Evolutionary conservation across 495 filamentous ascomycete species (phyloP), one percentile per base, ranked within the genome.

Genomic region (Eremomyces bilateralis): DNA sequence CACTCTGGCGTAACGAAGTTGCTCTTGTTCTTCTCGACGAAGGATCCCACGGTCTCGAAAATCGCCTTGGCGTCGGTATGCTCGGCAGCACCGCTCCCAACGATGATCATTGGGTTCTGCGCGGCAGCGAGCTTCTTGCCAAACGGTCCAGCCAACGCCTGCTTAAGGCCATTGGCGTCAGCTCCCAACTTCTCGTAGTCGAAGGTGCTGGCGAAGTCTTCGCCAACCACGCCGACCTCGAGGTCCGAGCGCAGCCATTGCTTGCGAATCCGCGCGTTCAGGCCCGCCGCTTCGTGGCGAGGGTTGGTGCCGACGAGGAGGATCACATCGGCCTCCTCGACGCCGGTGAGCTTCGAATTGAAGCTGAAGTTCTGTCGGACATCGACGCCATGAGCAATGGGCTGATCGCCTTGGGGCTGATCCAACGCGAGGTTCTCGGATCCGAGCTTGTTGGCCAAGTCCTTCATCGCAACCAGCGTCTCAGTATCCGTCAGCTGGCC

Each of bases 181-280:
- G 66, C 53, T 30, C 88, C 88, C 25, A 97, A 66, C 49, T 93
- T 76, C 54, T 88, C 72, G 44, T 82, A 81, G 33, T 91, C 83
- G 42, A 94, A 97, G 25, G 81, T 97, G 30, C 79, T 80, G 3
- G 91, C 70, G 54, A 88, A 97, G 15, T 71, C 52, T 57, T 94
- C 80, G 39, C 88, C 88, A 35, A 97, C 74, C 40, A 95, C 69
- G 37, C 78, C 88, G 44, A 97, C 65, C 51, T 94, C 76, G 17
- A 97, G 68, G 50, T 97, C 84, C 21, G 88, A 93, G 40, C 85
- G 76, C 25, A 97, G 61, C 73, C 85, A 97, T 53, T 94, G 88
- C 60, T 97, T 97, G 40, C 88, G 67, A 47, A 97, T 97, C 39
- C 88, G 76, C 32, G 85, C 84, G 50, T 97, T 97, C 15, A 97